These are phyloP conservation scores for Ogataea methylovora DNA, from an alignment of 805 yeast genomes.

Conservation along the genomic window DNA sequence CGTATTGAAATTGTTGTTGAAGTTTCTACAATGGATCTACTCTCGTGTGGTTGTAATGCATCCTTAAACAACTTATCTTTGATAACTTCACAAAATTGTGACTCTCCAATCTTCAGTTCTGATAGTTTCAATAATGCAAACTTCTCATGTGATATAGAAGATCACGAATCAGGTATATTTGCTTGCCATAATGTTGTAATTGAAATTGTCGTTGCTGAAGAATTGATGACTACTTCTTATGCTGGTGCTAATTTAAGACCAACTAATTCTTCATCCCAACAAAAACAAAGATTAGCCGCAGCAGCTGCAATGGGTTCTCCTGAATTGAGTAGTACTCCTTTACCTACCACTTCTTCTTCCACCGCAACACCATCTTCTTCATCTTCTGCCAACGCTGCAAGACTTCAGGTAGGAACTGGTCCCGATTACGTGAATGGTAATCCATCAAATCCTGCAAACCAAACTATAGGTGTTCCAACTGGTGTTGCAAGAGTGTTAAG, in stretches of 20 bases:
- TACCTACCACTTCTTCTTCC: not conserved
- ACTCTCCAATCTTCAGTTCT: constrained; percentile 22
- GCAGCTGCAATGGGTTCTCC: not conserved
- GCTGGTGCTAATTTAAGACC: constrained; percentile 2
- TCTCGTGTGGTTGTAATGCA: constrained; percentile 39
- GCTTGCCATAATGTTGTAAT: constrained; percentile 73
- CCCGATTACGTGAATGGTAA: constrained; percentile 23
- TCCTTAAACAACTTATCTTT: constrained; percentile 19
- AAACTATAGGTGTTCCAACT: constrained; percentile 63
- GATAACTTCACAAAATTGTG: constrained; percentile 25
- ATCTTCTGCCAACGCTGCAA: not conserved
- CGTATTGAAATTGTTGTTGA: constrained; percentile 73
- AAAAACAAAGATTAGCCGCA: not conserved
- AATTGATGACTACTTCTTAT: constrained; percentile 41
- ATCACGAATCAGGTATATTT: constrained; percentile 69
- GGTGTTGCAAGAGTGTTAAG: constrained; percentile 93
- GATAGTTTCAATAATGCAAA: constrained; percentile 30
- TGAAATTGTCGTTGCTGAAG: constrained; percentile 95
- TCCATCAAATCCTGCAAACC: constrained; percentile 19
- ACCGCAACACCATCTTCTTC: not conserved
- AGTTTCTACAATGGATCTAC: constrained; percentile 49
- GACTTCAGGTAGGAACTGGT: constrained; percentile 20
- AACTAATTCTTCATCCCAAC: constrained; percentile 1
- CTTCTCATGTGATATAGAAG: constrained; percentile 74
- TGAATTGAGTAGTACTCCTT: not conserved